Evolutionary conservation across 1,284 basidiomycete genomes (phyloP), one percentile per base, ranked within the genome.

Genomic region (Sphagnurus paluster): DNA sequence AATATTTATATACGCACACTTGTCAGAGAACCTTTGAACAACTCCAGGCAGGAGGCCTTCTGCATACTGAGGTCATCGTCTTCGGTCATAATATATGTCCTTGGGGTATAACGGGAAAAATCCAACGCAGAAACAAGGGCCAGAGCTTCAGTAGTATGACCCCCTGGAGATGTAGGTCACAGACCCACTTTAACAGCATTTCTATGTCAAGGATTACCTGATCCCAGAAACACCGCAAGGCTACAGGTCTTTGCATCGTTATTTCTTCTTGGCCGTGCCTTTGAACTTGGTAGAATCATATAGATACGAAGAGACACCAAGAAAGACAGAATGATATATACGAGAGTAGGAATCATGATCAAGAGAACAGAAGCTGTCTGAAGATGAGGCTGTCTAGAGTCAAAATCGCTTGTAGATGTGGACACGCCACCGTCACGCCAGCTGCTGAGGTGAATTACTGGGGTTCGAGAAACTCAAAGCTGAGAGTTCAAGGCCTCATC

Each of bases 141-240:
- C 42, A 96, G 67, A 50, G 90, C 87, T 73, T 99, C 97, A 52
- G 82, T 85, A 5, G 95, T 98, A 68, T 99, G 97, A 0, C 97
- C 97, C 23, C 97, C 96, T 95, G 43, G 34, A 32, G 44, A 36
- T 26, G 23, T 30, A 19, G 14, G 21, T 29, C 25, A 32, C 20
- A 26, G 35, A 14, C 37, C 8, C 4, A 44, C 17, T 33, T 35
- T 23, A 17, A 37, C 49, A 52, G 16, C 16, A 16, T 9, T 16
- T 29, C 29, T 20, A 33, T 10, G 14, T 11, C 17, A 40, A 16
- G 28, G 39, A 25, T 34, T 57, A 77, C 82, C 82, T 61, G 82
- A 85, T 48, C 82, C 82, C 34, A 85, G 70, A 53, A 84, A 84
- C 34, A 84, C 72, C 3, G 80, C 80, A 10, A 84, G 62, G 47